Evolutionary conservation across 441 rosid genomes (phyloP), one percentile per base, ranked within the genome.

Genomic region (Adansonia madagascariensis): DNA sequence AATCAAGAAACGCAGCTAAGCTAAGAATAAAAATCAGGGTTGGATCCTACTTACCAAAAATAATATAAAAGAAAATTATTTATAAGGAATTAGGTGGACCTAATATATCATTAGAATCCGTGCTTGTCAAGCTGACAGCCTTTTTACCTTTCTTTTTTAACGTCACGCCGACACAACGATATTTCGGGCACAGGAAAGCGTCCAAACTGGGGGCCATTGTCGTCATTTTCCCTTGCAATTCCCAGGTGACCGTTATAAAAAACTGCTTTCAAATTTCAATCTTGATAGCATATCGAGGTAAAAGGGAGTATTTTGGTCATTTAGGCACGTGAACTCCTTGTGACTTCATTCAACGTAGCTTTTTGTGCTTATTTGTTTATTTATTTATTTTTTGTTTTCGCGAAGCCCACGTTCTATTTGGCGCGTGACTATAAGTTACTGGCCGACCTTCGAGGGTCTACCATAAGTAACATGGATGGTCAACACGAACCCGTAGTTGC

Each of bases 81-180:
- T 43, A 15, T 20, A n/a, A 7, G 12, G 20, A 11, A 62, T 75
- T 75, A 47, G 60, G 59, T 75, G 12, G 4, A 62, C 49, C 71
- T 47, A 27, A 75, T 15, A 49, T 47, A 47, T 59, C 77, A 47
- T 46, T 20, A 59, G 46, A 61, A 61, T 15, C 27, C 14, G 27
- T 46, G 46, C 15, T 22, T 31, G 31, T 15, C 57, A 62, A 60
- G 2, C 0, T 17, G 24, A 8, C 77, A 74, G 24, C 44, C 27
- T 18, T 60, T 73, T 15, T 6, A 20, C 6, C 64, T 71, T 71
- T 35, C 4, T 8, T 46, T 35, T 71, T 4, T 15, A 3, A 1
- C 62, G 15, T 15, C 76, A 18, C 67, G 20, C 76, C 76, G 53
- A 71, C 75, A 71, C 18, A 39, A 39, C 18, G 50, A 17, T 63